Base-by-base conservation (phyloP, 495 filamentous ascomycete genomes). In the Daldinia decipiens region DNA sequence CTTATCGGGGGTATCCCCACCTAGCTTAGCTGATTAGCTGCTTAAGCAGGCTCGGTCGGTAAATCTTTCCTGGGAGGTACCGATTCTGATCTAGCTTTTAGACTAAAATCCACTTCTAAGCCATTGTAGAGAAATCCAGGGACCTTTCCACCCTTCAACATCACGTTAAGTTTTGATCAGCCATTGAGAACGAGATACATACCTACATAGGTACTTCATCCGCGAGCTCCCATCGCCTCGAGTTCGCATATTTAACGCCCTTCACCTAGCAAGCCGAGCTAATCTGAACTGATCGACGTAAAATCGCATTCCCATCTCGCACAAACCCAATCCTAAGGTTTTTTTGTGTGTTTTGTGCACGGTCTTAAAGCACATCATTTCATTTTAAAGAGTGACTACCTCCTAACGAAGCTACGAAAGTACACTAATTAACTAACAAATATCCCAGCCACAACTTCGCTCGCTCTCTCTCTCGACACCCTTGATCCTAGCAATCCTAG, bases 311-410 rank as follows among this genome's bases (percentile, higher is more conserved):
- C 38, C 69, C 11, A 64, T 64, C 47, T 59, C 52, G 32, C n/a
- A 50, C 52, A 72, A 68, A 50, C 51, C 60, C 65, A 39, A 68
- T 55, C 45, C 34, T 39, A 24, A 55, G 60, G 65, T 65, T 65
- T 57, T 45, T 66, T 27, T 32, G 9, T 34, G 21, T 24, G 21
- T 24, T 24, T 13, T 24, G 70, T 61, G 70, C 70, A 73, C 70
- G 70, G 70, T 21, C 65, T 72, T 62, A 11, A 65, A 69, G 65
- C 70, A 73, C 65, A 73, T 73, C 65, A 73, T 68, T 65, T 73
- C 70, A 73, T 73, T 73, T 73, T 58, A 72, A 34, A 60, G 13
- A 62, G 59, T 59, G 19, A 53, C 26, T 31, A 53, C n/a, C n/a
- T n/a, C n/a, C n/a, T n/a, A n/a, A n/a, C 24, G 21, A 53, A 36